Conservation (phyloP, 129 eudicot species). For the Saposhnikovia divaricata region DNA sequence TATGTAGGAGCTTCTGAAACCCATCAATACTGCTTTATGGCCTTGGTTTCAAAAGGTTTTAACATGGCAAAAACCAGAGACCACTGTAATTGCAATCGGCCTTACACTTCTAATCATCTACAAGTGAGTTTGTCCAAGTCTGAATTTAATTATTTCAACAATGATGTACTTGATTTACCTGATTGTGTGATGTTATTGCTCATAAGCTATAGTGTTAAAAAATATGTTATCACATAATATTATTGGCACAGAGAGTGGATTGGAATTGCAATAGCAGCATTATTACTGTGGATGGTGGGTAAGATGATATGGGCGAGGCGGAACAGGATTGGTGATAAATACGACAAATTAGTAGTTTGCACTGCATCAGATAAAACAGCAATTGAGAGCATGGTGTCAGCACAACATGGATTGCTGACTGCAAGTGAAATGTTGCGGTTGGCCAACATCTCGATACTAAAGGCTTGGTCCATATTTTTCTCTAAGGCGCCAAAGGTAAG, state of each 20-base stretch:
- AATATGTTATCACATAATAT: not conserved
- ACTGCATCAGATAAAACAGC: constrained; percentile 67
- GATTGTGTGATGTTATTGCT: not conserved
- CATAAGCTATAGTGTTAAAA: not conserved
- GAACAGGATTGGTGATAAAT: constrained; percentile 22
- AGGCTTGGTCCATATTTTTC: constrained; percentile 62
- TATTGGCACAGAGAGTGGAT: constrained; percentile 58
- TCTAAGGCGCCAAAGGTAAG: constrained; percentile 65
- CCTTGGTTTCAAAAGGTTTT: constrained; percentile 49
- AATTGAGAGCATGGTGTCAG: constrained; percentile 78
- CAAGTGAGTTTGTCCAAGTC: constrained; percentile 40
- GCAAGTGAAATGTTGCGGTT: constrained; percentile 44
- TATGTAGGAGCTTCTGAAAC: constrained; percentile 65
- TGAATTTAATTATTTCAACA: not conserved
- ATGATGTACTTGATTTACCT: not conserved
- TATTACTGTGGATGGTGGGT: constrained; percentile 49
- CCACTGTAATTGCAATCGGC: constrained; percentile 31
- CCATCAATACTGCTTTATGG: constrained; percentile 22
- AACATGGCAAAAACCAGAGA: constrained; percentile 60
- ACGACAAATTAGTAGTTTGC: constrained; percentile 43
- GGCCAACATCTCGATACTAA: constrained; percentile 58
- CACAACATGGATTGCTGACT: constrained; percentile 65
- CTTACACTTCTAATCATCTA: constrained; percentile 47
- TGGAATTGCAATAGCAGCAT: constrained; percentile 58
- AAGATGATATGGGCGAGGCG: constrained; percentile 50